Conservation (phyloP, 2,329 filamentous ascomycete species). For the Diaporthe citri region DNA sequence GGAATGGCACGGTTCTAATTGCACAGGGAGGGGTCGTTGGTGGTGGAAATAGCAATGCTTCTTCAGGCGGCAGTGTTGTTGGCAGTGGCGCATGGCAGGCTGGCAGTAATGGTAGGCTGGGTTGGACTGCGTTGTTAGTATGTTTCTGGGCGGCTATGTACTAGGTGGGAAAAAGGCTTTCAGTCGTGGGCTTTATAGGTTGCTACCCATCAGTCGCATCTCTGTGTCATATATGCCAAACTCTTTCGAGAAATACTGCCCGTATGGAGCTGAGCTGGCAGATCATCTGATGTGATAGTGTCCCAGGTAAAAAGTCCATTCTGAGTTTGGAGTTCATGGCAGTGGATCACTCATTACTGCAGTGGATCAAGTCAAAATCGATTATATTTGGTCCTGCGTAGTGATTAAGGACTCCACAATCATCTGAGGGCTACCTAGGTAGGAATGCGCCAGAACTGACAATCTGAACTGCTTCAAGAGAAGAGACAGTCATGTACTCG, state of each 20-base stretch:
- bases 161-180: background rate
- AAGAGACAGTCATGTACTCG: background rate
- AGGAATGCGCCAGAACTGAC: background rate
- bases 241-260: background rate
- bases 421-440: background rate
- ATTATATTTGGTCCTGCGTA: background rate
- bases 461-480: background rate
- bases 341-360: background rate
- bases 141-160: background rate
- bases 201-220: background rate
- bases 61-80: background rate
- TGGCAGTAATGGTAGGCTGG: background rate
- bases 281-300: background rate
- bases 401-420: background rate
- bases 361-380: background rate
- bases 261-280: background rate
- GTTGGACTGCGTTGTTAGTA: background rate
- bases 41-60: background rate
- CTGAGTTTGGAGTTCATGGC: background rate
- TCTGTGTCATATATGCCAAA: background rate
- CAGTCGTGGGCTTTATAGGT: background rate
- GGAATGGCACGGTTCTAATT: conserved; percentile 15
- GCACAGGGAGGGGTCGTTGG: conserved; percentile 10
- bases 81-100: background rate
- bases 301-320: background rate